A percentile compares a stretch with the other conserved stretches of the same genome.
These are phyloP conservation scores for Suhomyces ambrosiae DNA, from an alignment of 1,139 yeast species.

Conservation along the genomic window DNA sequence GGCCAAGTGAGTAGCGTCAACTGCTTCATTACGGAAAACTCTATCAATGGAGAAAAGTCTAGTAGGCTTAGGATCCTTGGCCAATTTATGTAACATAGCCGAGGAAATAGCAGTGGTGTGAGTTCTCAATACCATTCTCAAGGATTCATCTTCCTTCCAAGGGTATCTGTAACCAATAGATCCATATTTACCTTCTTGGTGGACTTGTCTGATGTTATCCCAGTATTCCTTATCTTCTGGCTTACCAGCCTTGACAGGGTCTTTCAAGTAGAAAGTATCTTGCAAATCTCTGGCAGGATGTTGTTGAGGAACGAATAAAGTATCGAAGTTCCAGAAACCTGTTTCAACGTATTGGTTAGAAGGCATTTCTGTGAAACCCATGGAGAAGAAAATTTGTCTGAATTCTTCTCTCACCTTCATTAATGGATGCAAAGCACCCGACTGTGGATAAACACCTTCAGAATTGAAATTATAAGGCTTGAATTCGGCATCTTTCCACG, in stretches of 20 bases:
- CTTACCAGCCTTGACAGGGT: conserved; percentile 75
- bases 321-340: conserved; percentile 98
- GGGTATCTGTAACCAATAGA: conserved; percentile 98
- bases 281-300: conserved; percentile 99
- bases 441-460: conserved; percentile 81
- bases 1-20: conserved; percentile 99
- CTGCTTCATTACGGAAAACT: conserved; percentile 99
- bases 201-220: conserved; percentile 78
- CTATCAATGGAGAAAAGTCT: conserved; percentile 95
- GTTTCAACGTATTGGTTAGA: conserved; percentile 96
- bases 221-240: conserved; percentile 82
- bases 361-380: conserved; percentile 99
- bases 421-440: conserved; percentile 96
- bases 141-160: conserved; percentile 90
- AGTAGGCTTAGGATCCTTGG: conserved; percentile 86
- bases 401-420: conserved; percentile 97
- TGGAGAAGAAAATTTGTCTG: conserved; percentile 93
- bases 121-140: conserved; percentile 90
- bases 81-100: conserved; percentile 81
- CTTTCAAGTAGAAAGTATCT: conserved; percentile 95
- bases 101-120: conserved; percentile 96
- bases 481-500: conserved; percentile 84
- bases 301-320: conserved; percentile 96
- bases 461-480: conserved; percentile 96
- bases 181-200: conserved; percentile 87